Evolutionary conservation across 306 rosid species (phyloP), one percentile per base, ranked within the genome.

Genomic region (Phaseolus lunatus): DNA sequence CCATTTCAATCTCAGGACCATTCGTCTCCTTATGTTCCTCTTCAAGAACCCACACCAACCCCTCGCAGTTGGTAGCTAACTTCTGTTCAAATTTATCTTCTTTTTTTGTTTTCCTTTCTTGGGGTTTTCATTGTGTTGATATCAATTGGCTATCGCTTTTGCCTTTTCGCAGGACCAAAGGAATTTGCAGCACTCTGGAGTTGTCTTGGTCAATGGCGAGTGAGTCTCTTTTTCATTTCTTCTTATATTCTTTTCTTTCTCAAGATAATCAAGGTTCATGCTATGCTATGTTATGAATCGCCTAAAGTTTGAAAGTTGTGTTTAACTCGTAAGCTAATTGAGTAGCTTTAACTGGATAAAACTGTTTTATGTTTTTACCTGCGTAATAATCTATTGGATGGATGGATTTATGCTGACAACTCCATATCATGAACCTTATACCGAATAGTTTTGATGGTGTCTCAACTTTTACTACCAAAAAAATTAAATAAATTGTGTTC

Each of bases 131-230:
- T 49, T 63, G 63, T 80, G 19, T 49, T 83, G 19, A 66, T 85
- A 27, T 78, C 41, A 52, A 41, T 66, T 84, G 33, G 69, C 50
- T 11, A 62, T 50, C 78, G 18, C 70, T 77, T 86, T 11, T 77
- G 70, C 41, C 81, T 67, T 33, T 1, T 64, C 58, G 18, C 84
- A 92, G 98, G 95, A 47, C 95, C 95, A 3, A 84, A 83, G 49
- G 96, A 92, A 78, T 94, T 92, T 84, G 53, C 88, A n/a, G 92
- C 87, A 18, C 78, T 94, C 31, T 92, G 97, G 95, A 84, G 29
- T 81, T 92, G 98, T 81, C 95, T 94, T 71, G 97, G 88, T 50
- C 87, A 80, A 39, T 94, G 98, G 96, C 91, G 92, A 67, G 97
- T 94, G 41, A 87, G 96, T 89, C 39, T 72, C 69, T 68, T 12